phyloP scores from a whole-genome alignment of 2,329 filamentous ascomycete species.

The Didymella pomorum region DNA sequence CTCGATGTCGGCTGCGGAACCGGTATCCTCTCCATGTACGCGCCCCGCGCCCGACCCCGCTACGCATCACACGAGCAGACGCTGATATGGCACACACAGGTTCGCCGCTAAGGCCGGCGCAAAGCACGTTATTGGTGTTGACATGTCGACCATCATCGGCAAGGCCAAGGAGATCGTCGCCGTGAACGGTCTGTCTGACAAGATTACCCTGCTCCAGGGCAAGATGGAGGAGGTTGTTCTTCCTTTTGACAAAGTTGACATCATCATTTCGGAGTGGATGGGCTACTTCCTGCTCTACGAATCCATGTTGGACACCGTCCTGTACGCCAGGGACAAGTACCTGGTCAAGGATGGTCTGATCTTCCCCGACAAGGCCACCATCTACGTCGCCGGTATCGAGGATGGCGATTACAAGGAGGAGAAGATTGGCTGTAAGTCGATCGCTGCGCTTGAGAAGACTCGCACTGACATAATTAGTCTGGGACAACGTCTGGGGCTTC shows the following conservation, averaged over 20 bases:
- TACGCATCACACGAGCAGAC: constrained; percentile 24
- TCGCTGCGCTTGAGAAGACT: not conserved
- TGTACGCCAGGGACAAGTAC: constrained; percentile 95
- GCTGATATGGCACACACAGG: constrained; percentile 62
- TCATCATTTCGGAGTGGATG: constrained; percentile 99
- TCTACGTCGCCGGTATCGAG: constrained; percentile 96
- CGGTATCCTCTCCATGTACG: constrained; percentile 96
- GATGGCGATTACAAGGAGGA: constrained; percentile 99
- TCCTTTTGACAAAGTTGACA: constrained; percentile 94
- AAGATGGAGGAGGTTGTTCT: constrained; percentile 99
- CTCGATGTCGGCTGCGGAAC: constrained; percentile 98
- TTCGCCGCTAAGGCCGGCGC: constrained; percentile 96
- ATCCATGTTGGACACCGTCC: constrained; percentile 97
- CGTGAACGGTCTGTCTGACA: constrained; percentile 88
- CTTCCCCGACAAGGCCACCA: constrained; percentile 98
- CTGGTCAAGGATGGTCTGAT: constrained; percentile 87
- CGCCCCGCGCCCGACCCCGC: constrained; percentile 29
- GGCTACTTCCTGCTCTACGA: constrained; percentile 99
- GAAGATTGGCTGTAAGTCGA: constrained; percentile 87
- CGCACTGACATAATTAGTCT: constrained; percentile 67
- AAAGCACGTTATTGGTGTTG: constrained; percentile 97
- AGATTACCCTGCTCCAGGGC: constrained; percentile 97
- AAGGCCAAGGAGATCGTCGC: constrained; percentile 96
- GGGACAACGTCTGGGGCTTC: constrained; percentile 99
- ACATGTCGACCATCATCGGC: constrained; percentile 99